Evolutionary conservation across 148 eudicot species (phyloP).

Genomic region (Silene latifolia): DNA sequence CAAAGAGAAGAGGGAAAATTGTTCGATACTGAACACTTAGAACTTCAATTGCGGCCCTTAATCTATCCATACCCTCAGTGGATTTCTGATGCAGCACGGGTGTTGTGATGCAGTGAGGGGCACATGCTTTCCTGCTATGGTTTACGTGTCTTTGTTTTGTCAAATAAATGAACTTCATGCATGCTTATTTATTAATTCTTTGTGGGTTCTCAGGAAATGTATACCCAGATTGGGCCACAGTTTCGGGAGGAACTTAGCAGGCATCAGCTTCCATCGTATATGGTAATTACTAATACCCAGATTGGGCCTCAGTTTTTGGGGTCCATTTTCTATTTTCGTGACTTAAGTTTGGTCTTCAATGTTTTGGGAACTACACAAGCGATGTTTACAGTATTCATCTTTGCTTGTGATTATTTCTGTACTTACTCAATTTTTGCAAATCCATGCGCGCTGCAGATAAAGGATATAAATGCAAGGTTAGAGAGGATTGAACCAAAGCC

Average conservation of each 20-base stretch:
- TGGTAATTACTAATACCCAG: slow-evolving; percentile 39
- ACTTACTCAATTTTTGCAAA: not conserved
- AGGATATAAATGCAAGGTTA: slow-evolving; percentile 81
- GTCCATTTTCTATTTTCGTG: not conserved
- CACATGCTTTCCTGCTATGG: not conserved
- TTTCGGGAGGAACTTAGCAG: slow-evolving; percentile 89
- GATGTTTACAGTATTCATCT: slow-evolving; percentile 6
- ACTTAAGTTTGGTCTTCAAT: not conserved
- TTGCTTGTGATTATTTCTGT: not conserved
- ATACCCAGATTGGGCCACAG: slow-evolving; percentile 82
- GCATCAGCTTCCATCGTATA: slow-evolving; percentile 70
- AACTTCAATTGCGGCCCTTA: too few species aligned
- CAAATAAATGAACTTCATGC: not conserved
- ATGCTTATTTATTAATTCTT: not conserved
- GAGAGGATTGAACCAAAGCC: slow-evolving; percentile 86
- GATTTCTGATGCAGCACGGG: not conserved
- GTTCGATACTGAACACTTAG: too few species aligned
- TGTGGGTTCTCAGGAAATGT: slow-evolving; percentile 73
- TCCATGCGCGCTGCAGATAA: slow-evolving; percentile 49
- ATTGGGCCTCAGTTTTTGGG: slow-evolving; percentile 1
- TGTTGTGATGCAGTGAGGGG: not conserved
- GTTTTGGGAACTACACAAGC: not conserved
- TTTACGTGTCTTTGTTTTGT: not conserved
- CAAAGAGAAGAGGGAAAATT: too few species aligned
- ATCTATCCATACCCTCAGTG: too few species aligned